These are phyloP conservation scores for Noccaea bulbosa DNA, from an alignment of 345 rosid genomes.

Conservation along the genomic window DNA sequence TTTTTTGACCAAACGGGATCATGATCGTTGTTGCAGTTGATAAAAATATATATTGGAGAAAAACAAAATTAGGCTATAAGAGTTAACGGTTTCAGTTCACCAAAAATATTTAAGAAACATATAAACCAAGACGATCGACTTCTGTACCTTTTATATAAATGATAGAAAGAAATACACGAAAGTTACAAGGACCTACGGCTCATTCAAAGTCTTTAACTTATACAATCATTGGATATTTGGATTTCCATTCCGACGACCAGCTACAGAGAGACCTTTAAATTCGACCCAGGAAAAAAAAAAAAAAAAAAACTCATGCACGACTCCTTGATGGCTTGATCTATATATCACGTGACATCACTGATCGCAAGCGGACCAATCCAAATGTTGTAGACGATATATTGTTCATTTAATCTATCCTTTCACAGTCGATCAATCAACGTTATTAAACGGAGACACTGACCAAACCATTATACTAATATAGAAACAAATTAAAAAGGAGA, in stretches of 20 bases:
- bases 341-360: constrained; percentile 37
- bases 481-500: not conserved
- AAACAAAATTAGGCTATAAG: not conserved
- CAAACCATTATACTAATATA: constrained; percentile 22
- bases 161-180: no score
- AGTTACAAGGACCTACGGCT: not conserved
- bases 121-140: no score
- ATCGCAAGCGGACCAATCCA: not conserved
- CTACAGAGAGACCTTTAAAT: not conserved
- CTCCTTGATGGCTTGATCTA: no score
- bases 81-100: no score
- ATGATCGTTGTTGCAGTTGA: no score
- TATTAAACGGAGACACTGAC: constrained; percentile 30
- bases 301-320: not conserved
- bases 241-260: not conserved
- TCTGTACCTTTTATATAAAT: no score
- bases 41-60: not conserved
- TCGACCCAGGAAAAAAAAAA: not conserved
- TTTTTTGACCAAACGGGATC: no score
- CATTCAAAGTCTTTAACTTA: constrained; percentile 15
- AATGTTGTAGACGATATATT: not conserved
- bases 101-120: no score
- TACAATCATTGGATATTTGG: not conserved
- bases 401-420: constrained; percentile 23
- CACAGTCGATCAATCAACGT: constrained; percentile 34